Evolutionary conservation across 108 stramenopile genomes (phyloP).

Genomic region (Cylindrotheca closterium): DNA sequence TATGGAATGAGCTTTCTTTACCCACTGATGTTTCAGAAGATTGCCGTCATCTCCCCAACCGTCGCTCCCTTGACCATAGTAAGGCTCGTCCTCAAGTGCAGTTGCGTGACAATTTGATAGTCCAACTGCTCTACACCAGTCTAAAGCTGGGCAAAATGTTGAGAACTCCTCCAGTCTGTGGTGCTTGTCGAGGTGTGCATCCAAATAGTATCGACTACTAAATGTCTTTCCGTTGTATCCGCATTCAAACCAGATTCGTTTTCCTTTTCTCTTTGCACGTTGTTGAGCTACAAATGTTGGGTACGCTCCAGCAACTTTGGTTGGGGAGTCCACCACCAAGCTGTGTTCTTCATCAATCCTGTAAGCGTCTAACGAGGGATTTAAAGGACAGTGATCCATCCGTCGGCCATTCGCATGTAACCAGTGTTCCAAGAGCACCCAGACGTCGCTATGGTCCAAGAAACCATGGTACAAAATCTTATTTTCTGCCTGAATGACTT

Average conservation of each 20-base stretch:
- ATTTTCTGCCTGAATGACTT: conserved; percentile 1
- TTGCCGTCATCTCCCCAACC: conserved; percentile 3
- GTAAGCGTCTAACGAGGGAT: conserved; percentile 10
- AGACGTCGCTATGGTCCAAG: conserved; percentile 6
- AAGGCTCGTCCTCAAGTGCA: conserved; percentile 28
- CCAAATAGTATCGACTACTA: conserved; percentile 25
- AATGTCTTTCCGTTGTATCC: conserved; percentile 30
- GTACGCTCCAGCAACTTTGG: neutral
- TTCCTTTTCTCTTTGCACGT: neutral
- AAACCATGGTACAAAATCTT: neutral
- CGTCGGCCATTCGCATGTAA: neutral
- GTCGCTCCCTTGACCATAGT: conserved; percentile 22
- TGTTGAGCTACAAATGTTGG: neutral
- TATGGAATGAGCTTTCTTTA: conserved; percentile 10
- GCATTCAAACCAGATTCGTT: conserved; percentile 27
- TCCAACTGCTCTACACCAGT: conserved; percentile 19
- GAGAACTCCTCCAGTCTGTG: neutral
- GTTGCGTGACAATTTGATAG: conserved; percentile 17
- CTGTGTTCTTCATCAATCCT: conserved; percentile 19
- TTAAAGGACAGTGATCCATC: conserved; percentile 11
- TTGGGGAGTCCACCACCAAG: neutral
- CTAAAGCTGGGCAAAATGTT: conserved; percentile 9
- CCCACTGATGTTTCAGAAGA: conserved; percentile 12
- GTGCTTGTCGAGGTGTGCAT: conserved; percentile 13
- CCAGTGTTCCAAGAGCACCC: conserved; percentile 16